Conservation (phyloP, 257 asterid genomes). For the Ophiorrhiza pumila region DNA sequence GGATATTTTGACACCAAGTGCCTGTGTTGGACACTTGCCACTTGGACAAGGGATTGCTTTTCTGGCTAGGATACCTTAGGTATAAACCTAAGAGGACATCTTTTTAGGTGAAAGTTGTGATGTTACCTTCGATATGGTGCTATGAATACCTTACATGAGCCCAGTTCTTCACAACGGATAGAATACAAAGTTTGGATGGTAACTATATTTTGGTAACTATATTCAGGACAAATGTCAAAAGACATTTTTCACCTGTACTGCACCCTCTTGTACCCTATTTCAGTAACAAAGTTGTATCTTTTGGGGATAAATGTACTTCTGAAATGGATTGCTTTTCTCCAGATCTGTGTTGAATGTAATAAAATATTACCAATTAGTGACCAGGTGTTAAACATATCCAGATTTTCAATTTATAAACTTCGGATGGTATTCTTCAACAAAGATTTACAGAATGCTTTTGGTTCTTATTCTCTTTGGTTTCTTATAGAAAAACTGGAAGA, state of each 20-base stretch:
- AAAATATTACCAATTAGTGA: not conserved
- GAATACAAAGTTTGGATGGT: not conserved
- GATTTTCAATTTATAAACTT: not conserved
- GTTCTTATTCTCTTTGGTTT: not conserved
- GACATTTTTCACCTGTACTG: no score
- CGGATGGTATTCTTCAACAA: not conserved
- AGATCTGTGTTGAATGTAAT: no score
- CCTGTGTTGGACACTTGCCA: not conserved
- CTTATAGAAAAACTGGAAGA: no score
- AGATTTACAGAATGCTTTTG: no score
- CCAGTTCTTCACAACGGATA: not conserved
- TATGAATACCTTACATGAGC: not conserved
- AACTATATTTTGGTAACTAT: no score
- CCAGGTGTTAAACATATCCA: not conserved
- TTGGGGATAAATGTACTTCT: not conserved
- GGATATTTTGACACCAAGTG: not conserved
- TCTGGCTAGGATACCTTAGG: not conserved
- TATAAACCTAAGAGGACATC: not conserved
- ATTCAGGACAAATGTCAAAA: no score
- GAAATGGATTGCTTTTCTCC: no score
- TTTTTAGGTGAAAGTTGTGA: not conserved
- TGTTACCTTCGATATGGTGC: not conserved
- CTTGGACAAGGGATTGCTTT: not conserved
- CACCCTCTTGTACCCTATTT: no score
- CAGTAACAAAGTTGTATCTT: not conserved